These are phyloP conservation scores for Phytopythium mirpurense DNA, from an alignment of 352 stramenopile genomes.

Conservation along the genomic window DNA sequence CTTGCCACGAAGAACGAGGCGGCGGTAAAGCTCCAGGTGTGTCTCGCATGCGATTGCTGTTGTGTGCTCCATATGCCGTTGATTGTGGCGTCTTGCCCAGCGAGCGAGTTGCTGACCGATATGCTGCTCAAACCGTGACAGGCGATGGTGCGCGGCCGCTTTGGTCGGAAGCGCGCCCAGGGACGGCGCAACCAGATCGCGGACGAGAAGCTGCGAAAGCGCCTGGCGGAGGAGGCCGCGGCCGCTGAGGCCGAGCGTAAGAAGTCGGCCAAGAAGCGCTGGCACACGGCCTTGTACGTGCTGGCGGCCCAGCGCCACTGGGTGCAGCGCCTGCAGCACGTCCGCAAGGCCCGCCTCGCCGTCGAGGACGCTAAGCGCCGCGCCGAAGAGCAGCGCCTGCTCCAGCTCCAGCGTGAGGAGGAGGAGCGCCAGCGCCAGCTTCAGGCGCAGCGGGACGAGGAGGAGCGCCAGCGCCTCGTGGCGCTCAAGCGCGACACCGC, in stretches of 20 bases:
- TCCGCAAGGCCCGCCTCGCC: conserved; percentile 72
- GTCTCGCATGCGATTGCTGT: too few relatives aligned
- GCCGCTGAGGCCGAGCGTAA: conserved; percentile 58
- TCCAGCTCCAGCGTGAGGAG: conserved; percentile 60
- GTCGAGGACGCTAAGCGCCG: conserved; percentile 73
- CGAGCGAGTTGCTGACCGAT: not conserved
- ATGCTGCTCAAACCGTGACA: too few relatives aligned
- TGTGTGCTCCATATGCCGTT: too few relatives aligned
- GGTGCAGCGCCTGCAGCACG: conserved; percentile 69
- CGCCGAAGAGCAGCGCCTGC: conserved; percentile 59
- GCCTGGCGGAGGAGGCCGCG: conserved; percentile 66
- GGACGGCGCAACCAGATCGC: conserved; percentile 59
- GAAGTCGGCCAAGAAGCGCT: conserved; percentile 77
- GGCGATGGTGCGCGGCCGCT: conserved; percentile 73
- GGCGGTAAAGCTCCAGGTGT: conserved; percentile 63
- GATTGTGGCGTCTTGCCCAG: too few relatives aligned
- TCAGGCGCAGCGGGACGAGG: conserved; percentile 55
- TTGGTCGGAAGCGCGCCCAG: conserved; percentile 67
- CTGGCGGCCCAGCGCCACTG: conserved; percentile 79
- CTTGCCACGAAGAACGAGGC: conserved; percentile 41
- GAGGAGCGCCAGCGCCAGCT: conserved; percentile 58
- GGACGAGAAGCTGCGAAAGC: conserved; percentile 77
- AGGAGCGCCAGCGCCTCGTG: conserved; percentile 54
- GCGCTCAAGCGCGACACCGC: conserved; percentile 49
- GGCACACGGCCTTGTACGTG: conserved; percentile 59